These are phyloP conservation scores for Blepharisma japonicum DNA, from an alignment of 73 alveolate species.

Conservation along the genomic window DNA sequence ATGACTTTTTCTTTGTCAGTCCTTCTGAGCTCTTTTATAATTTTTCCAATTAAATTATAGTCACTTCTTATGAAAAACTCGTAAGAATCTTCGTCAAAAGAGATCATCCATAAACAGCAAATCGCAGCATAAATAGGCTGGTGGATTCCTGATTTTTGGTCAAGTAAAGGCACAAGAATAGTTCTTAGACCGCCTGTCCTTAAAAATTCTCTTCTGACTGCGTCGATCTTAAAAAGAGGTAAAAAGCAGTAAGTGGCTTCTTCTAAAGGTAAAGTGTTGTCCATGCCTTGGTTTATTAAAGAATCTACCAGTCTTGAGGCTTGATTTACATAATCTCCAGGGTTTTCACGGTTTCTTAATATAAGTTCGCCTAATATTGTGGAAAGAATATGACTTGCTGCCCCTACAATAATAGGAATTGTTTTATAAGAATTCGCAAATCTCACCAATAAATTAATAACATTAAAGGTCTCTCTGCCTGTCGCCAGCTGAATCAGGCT, in stretches of 20 bases:
- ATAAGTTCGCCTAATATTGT: background rate
- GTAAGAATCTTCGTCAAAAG: conserved; percentile 1
- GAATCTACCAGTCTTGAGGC: conserved; percentile 7
- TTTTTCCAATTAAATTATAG: background rate
- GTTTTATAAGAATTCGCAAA: background rate
- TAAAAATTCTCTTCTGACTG: background rate
- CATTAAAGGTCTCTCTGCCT: background rate
- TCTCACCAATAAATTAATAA: background rate
- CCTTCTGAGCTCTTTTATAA: background rate
- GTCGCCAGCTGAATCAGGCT: background rate
- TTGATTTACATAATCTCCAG: background rate
- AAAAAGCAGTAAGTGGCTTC: background rate
- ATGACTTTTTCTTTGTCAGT: conserved; percentile 22
- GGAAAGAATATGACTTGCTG: background rate
- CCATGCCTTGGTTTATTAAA: conserved; percentile 23
- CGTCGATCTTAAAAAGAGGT: background rate
- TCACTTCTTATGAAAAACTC: conserved; percentile 9
- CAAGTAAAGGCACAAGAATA: background rate
- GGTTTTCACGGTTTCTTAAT: background rate
- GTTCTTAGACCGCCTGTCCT: conserved; percentile 8
- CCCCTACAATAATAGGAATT: background rate
- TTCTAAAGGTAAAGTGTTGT: background rate
- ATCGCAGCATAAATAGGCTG: conserved; percentile 2
- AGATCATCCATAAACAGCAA: background rate
- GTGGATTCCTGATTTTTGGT: background rate